These are phyloP conservation scores for Coffea humblotiana DNA, from an alignment of 305 asterid genomes.

Conservation along the genomic window DNA sequence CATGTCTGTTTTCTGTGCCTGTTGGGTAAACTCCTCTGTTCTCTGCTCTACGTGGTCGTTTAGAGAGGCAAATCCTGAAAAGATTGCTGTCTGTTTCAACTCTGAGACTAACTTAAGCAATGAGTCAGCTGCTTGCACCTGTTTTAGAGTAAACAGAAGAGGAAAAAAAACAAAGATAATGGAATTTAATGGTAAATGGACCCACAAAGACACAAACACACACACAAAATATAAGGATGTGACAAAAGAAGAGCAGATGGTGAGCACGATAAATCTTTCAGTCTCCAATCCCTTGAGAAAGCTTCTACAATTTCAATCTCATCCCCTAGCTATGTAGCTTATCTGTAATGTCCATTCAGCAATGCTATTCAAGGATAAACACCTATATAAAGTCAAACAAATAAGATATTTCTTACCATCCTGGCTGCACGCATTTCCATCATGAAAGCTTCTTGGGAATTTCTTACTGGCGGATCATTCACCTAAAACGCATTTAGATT, in stretches of 20 bases:
- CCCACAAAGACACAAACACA: no score
- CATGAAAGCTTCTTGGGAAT: constrained; percentile 92
- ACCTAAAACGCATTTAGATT: constrained; percentile 41
- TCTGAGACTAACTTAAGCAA: constrained; percentile 92
- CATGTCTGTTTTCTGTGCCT: constrained; percentile 55
- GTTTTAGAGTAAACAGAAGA: constrained; percentile 16
- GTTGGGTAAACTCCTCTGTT: constrained; percentile 61
- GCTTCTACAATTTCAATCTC: constrained; percentile 1
- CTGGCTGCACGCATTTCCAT: constrained; percentile 96
- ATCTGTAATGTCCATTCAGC: background rate
- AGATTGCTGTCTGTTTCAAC: constrained; percentile 81
- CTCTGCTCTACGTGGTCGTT: constrained; percentile 85
- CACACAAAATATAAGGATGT: no score
- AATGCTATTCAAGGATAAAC: background rate
- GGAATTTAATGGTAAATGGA: background rate
- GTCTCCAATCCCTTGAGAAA: background rate
- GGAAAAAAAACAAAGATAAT: background rate
- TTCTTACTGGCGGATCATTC: constrained; percentile 86
- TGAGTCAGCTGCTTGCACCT: constrained; percentile 90
- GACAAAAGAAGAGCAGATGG: background rate
- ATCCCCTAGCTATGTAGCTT: background rate
- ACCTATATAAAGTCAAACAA: background rate
- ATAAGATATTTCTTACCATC: constrained; percentile 50
- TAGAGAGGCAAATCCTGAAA: constrained; percentile 88
- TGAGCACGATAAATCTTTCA: background rate